A percentile compares a stretch with the other conserved stretches of the same genome.
These are phyloP conservation scores for Prunus persica DNA, from an alignment of 306 rosid species.

Conservation along the genomic window DNA sequence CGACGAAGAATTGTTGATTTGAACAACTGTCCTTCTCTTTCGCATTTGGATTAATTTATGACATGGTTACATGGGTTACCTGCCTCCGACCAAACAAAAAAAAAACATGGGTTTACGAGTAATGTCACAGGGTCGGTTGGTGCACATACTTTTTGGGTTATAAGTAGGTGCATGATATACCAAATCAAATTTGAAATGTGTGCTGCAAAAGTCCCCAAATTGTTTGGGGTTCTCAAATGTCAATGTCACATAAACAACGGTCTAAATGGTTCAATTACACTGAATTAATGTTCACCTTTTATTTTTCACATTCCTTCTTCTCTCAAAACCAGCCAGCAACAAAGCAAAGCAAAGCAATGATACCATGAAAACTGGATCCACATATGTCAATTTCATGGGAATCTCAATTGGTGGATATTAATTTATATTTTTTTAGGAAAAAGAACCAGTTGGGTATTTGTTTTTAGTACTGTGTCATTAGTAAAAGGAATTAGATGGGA, in stretches of 20 bases:
- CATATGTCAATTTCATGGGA: slow-evolving; percentile 28
- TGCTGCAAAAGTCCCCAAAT: neutral
- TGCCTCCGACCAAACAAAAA: neutral
- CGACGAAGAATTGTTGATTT: too few species aligned
- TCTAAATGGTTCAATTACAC: neutral
- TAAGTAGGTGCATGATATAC: neutral
- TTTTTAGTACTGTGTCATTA: neutral
- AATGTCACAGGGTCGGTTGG: neutral
- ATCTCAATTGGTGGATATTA: slow-evolving; percentile 42
- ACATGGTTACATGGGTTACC: neutral
- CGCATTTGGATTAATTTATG: neutral
- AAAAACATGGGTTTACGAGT: neutral
- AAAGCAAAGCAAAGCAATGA: slow-evolving; percentile 31
- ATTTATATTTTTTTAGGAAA: slow-evolving; percentile 18
- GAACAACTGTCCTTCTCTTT: too few species aligned
- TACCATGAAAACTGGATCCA: slow-evolving; percentile 28
- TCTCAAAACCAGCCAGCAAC: slow-evolving; percentile 27
- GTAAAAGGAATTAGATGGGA: neutral
- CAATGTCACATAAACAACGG: neutral
- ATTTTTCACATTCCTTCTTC: slow-evolving; percentile 17
- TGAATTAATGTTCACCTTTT: neutral
- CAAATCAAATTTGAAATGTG: neutral
- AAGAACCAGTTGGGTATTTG: neutral
- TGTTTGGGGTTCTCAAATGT: neutral
- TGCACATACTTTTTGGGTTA: neutral